These are phyloP conservation scores for Hygrophoropsis aurantiaca DNA, from an alignment of 768 basidiomycete genomes.

Conservation along the genomic window DNA sequence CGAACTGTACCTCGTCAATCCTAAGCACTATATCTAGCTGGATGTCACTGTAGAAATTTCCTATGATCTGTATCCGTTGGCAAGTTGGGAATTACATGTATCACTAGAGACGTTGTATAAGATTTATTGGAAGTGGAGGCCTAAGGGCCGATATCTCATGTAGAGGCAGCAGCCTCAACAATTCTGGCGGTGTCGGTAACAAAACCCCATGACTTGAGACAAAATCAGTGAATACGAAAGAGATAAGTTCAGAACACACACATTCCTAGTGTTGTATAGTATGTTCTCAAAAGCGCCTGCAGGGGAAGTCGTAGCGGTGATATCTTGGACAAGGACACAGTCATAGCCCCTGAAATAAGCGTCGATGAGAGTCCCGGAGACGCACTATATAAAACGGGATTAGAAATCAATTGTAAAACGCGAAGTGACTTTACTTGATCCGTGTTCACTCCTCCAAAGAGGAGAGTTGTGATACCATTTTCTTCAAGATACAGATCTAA, in stretches of 20 bases:
- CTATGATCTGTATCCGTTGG: too few relatives aligned
- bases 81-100: neutral
- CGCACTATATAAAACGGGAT: constrained; percentile 42
- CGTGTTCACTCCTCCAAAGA: constrained; percentile 67
- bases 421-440: constrained; percentile 47
- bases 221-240: neutral
- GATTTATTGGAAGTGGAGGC: neutral
- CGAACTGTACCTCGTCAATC: too few relatives aligned
- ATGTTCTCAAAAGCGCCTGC: constrained; percentile 56
- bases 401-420: constrained; percentile 1
- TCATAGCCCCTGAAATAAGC: constrained; percentile 68
- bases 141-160: neutral
- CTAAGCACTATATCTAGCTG: too few relatives aligned
- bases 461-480: constrained; percentile 58
- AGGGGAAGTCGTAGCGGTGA: constrained; percentile 64
- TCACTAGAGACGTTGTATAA: neutral
- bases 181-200: constrained; percentile 38
- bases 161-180: constrained; percentile 15
- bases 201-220: constrained; percentile 51
- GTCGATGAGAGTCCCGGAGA: constrained; percentile 61
- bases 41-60: too few relatives aligned
- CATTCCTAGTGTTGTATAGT: constrained; percentile 54
- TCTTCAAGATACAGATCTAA: constrained; percentile 63
- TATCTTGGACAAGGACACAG: constrained; percentile 56
- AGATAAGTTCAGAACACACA: constrained; percentile 28